phyloP scores from a whole-genome alignment of 371 early-diverging fungal genomes.

The Mortierella sp. region DNA sequence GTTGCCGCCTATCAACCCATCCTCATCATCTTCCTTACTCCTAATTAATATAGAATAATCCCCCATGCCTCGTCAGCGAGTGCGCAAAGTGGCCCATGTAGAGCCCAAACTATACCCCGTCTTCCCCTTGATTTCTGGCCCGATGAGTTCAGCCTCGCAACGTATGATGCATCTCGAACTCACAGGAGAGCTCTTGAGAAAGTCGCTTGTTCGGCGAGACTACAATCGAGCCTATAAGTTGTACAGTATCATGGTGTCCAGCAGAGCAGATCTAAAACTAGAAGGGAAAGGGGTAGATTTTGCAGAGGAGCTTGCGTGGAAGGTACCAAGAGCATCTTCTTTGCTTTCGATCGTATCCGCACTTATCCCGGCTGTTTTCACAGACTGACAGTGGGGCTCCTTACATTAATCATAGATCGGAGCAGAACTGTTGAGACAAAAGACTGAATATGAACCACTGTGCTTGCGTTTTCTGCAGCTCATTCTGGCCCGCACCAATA shows the following conservation, averaged over 20 bases:
- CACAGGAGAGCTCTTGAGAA: conserved; percentile 26
- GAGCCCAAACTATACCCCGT: conserved; percentile 5
- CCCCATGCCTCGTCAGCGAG: too few relatives aligned
- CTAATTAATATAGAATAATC: too few relatives aligned
- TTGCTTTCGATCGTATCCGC: too few relatives aligned
- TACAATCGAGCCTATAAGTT: conserved; percentile 33
- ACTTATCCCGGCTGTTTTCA: too few relatives aligned
- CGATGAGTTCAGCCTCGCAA: background rate
- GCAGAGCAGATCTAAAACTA: background rate
- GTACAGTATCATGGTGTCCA: conserved; percentile 13
- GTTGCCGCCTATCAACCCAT: too few relatives aligned
- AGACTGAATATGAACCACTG: conserved; percentile 31
- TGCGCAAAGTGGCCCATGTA: background rate
- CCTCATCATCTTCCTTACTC: background rate
- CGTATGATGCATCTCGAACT: conserved; percentile 23
- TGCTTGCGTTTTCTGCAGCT: conserved; percentile 31
- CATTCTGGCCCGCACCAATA: conserved; percentile 21
- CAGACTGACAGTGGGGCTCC: too few relatives aligned
- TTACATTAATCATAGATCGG: conserved; percentile 25
- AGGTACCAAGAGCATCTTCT: conserved; percentile 18
- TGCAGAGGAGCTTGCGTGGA: conserved; percentile 41
- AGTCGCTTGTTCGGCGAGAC: conserved; percentile 26
- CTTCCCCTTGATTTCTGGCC: conserved; percentile 4
- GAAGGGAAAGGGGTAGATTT: too few relatives aligned
- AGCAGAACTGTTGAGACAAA: conserved; percentile 29